Evolutionary conservation across 164 flowering plant species (phyloP), one percentile per base, ranked within the genome.

Genomic region (Aristolochia californica): DNA sequence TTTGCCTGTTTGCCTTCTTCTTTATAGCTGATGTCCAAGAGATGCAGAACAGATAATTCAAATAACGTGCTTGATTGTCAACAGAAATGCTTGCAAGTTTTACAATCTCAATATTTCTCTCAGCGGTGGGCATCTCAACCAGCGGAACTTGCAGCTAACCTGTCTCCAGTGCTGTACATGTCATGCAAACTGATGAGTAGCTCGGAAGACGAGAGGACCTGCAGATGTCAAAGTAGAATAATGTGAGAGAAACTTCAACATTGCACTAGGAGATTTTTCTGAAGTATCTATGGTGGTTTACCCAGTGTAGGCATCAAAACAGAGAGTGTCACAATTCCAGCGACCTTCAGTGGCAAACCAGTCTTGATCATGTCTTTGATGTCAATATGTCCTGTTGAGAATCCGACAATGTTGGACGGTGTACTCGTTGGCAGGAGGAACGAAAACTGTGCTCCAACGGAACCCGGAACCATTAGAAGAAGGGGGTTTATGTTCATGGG

Each of bases 301-400:
- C 97, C 97, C 16, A 88, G 72, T 4, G 98, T 80, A n/a, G 98
- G 98, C 95, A 91, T 85, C 0, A 84, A 30, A 47, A 83, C 11
- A 7, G 98, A 65, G 7, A 91, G 54, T 0, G 62, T 79, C 7
- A 71, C 78, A 18, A 75, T 76, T 21, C 90, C 90, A 13, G 79
- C 78, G 49, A 88, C 54, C 66, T 91, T 91, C 3, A 88, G 78
- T 0, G 87, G 90, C 23, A 79, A 5, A 8, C 98, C 96, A 2
- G 67, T 72, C 73, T 77, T 83, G 71, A 91, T 62, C 96, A 91
- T 84, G 45, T 91, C 98, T 28, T 55, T 60, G 34, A 88, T 76
- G 23, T 84, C 81, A 20, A 88, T 75, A 22, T 80, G 87, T 7
- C 91, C 95, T 0, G 96, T 91, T 0, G 88, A 48, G 71, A 91